Conservation (phyloP, 495 filamentous ascomycete genomes). For the Astrothelium subdiscretum region DNA sequence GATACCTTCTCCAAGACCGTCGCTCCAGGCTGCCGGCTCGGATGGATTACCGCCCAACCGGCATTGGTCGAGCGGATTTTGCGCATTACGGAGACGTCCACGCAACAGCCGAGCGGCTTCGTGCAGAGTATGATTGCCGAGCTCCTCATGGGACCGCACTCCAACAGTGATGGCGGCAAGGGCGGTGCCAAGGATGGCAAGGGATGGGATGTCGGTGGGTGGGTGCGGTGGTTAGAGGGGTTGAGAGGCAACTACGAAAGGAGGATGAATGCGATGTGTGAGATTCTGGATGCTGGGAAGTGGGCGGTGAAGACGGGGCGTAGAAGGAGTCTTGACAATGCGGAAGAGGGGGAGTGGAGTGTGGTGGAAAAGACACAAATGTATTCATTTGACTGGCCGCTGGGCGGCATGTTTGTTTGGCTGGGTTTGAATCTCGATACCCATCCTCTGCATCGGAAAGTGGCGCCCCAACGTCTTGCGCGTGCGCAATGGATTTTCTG, state of each 20-base stretch:
- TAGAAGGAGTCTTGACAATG: slow-evolving; percentile 29
- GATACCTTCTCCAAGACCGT: slow-evolving; percentile 38
- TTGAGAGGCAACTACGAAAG: slow-evolving; percentile 70
- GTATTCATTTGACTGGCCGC: slow-evolving; percentile 63
- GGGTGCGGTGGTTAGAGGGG: slow-evolving; percentile 79
- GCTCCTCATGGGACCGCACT: slow-evolving; percentile 54
- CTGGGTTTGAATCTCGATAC: slow-evolving; percentile 51
- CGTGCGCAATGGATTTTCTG: slow-evolving; percentile 61
- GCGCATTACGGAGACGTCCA: slow-evolving; percentile 59
- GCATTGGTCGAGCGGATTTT: slow-evolving; percentile 60
- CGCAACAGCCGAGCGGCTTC: slow-evolving; percentile 79
- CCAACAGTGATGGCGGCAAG: slow-evolving; percentile 19
- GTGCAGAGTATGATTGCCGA: slow-evolving; percentile 71
- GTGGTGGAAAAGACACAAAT: slow-evolving; percentile 58
- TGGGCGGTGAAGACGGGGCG: slow-evolving; percentile 41
- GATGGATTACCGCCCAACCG: slow-evolving; percentile 49
- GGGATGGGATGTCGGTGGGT: slow-evolving; percentile 75
- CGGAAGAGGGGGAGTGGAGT: slow-evolving; percentile 43
- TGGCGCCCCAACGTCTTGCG: slow-evolving; percentile 36
- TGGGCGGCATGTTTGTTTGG: slow-evolving; percentile 95
- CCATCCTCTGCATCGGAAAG: slow-evolving; percentile 48
- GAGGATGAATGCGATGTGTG: slow-evolving; percentile 68
- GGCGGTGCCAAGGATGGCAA: slow-evolving; percentile 32
- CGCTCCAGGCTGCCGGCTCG: slow-evolving; percentile 33
- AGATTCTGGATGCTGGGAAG: slow-evolving; percentile 51